Evolutionary conservation across 2,329 filamentous ascomycete species (phyloP), one percentile per base, ranked within the genome.

Genomic region (Penicillium vulpinum): DNA sequence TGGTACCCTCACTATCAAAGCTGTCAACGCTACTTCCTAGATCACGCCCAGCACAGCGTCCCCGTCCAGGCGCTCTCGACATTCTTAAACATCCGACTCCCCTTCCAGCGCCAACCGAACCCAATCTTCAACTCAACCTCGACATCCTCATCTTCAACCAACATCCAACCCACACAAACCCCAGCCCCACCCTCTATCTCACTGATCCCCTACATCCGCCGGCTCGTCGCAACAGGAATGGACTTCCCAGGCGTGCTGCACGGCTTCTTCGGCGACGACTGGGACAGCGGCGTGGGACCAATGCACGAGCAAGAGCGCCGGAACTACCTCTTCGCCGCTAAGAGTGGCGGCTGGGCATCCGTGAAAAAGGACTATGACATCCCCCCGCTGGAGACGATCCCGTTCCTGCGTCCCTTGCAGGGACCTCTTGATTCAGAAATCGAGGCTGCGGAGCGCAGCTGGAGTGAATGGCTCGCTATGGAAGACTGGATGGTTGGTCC

Each of bases 401-500:
- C 94, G 0, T 97, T 96, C 71, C 78, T 97, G 66, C 87, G 87
- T 63, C 92, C 93, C 5, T 78, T 97, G n/a, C 87, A 89, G 67
- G 85, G 87, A 53, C 86, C 89, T 0, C 84, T 85, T 8, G 86
- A 93, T 68, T 84, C 85, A 22, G 94, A 97, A 77, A 90, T 97
- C 60, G 84, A 90, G 60, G 84, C 80, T 15, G 92, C 92, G 0
- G 93, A 97, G 77, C 83, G 84, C 60, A 87, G 83, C 58, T 99
- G 94, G 94, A 95, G 91, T 71, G 88, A 93, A 68, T 97, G 93
- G 93, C 78, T 97, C 31, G 91, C 91, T 13, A 95, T 97, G 91
- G 91, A 96, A 74, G 93, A 97, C 74, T 97, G 93, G 93, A 96
- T 96, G 92, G 80, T 97, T n/a, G 92, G 92, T 2, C 89, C 90